A percentile compares a stretch with the other conserved stretches of the same genome.
These are phyloP conservation scores for Xylaria sp. DNA, from an alignment of 2,329 filamentous ascomycete species.

Conservation along the genomic window DNA sequence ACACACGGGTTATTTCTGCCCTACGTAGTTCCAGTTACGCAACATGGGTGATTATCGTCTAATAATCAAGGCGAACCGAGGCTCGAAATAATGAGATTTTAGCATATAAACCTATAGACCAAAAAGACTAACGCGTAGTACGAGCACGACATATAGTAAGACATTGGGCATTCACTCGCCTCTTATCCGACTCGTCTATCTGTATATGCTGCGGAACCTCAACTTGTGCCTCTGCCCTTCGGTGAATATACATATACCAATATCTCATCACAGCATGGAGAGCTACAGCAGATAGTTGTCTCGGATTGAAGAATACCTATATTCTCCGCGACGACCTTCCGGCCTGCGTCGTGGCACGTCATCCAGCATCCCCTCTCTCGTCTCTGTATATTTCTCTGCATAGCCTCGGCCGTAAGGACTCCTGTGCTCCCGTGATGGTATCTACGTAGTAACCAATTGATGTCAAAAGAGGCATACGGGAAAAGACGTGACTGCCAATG, in stretches of 20 bases:
- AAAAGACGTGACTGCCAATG: not conserved
- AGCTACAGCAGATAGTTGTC: constrained; percentile 18
- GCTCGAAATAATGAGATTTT: not conserved
- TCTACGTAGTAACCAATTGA: not conserved
- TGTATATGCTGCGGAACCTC: constrained; percentile 12
- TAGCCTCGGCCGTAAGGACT: not conserved
- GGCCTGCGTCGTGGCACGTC: constrained; percentile 26
- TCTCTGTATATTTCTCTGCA: constrained; percentile 8
- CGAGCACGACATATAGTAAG: constrained; percentile 22
- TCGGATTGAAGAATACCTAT: constrained; percentile 13
- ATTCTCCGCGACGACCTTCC: constrained; percentile 33
- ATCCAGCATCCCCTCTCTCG: too few species aligned
- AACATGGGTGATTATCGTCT: not conserved
- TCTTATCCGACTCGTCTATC: constrained; percentile 26
- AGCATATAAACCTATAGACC: not conserved
- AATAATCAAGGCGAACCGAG: constrained; percentile 4
- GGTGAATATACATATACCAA: not conserved
- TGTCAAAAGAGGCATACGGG: not conserved
- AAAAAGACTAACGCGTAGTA: not conserved
- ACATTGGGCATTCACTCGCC: constrained; percentile 27
- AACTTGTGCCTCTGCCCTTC: not conserved
- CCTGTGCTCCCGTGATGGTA: not conserved
- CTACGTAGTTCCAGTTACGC: constrained; percentile 6
- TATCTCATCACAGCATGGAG: not conserved
- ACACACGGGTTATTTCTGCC: not conserved